Conservation (phyloP, 2,329 filamentous ascomycete species). For the Botrytis porri region DNA sequence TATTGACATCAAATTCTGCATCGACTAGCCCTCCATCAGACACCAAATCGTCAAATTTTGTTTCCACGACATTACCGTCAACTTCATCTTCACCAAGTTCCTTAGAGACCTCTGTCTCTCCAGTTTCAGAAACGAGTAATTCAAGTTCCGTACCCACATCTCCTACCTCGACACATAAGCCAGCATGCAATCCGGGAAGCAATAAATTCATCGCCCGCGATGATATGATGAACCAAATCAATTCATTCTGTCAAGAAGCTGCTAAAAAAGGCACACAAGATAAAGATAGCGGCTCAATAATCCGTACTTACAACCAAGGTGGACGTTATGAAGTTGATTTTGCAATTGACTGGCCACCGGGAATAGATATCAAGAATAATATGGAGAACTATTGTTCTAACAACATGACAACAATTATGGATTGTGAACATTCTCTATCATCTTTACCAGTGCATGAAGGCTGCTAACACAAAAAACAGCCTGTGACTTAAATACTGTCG, state of each 20-base stretch:
- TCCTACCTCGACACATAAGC: too few relatives aligned
- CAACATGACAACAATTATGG: not conserved
- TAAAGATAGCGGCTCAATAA: not conserved
- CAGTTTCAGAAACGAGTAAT: not conserved
- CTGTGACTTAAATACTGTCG: not conserved
- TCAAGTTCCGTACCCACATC: not conserved
- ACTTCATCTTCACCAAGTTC: not conserved
- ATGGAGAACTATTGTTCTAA: not conserved
- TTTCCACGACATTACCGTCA: not conserved
- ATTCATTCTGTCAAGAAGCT: not conserved
- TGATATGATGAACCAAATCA: not conserved
- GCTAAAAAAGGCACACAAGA: not conserved
- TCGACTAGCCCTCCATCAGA: not conserved
- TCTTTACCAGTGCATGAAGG: fast-evolving
- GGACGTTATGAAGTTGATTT: not conserved
- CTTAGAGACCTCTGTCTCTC: not conserved
- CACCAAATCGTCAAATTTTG: not conserved
- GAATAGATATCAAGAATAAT: not conserved
- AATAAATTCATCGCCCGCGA: not conserved
- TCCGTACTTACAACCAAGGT: not conserved
- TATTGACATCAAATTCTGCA: not conserved
- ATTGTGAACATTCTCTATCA: not conserved
- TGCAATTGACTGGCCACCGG: not conserved
- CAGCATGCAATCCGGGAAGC: not conserved
- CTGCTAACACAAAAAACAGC: not conserved